Evolutionary conservation across 495 filamentous ascomycete genomes (phyloP), one percentile per base, ranked within the genome.

Genomic region (Penicillium herquei): DNA sequence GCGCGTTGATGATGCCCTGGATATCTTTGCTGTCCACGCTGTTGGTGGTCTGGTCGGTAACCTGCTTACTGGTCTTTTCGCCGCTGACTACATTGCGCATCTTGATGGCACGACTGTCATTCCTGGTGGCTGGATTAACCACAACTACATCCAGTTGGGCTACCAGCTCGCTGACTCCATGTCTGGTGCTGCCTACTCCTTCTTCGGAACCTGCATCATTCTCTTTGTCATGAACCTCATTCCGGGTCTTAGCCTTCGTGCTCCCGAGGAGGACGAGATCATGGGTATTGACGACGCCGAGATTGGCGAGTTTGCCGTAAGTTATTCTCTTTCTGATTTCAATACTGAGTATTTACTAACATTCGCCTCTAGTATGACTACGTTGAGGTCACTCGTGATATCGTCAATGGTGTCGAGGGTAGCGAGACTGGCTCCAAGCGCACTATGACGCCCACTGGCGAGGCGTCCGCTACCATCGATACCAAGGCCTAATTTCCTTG

Each of bases 251-350:
- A 83, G 81, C 56, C 85, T 98, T 47, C 89, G 93, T 42, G 87
- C 87, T 0, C 77, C 75, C 14, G 90, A 96, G 66, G 90, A 95
- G 55, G 87, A 91, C 33, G 93, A 98, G 72, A 86, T 96, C 37
- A 76, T 92, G 50, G 93, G 93, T 60, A 92, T 96, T 56, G 93
- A 98, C 67, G 93, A 97, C 68, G 86, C 89, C 31, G 91, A 98
- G 76, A 93, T 97, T 67, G 93, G 93, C 68, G 93, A 98, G 77
- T 98, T 96, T 72, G 94, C 94, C 39, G 81, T 84, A 78, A 65
- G 81, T 76, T 17, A 51, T 17, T 52, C 39, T 17, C 8, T 44
- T 39, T 43, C 5, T 49, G 16, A 35, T 10, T 44, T 33, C 21
- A 26, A 16, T 40, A 26, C 17, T 14, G n/a, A 7, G 49, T 14